Evolutionary conservation across 1,284 basidiomycete genomes (phyloP), one percentile per base, ranked within the genome.

Genomic region (Agaricales sp.): DNA sequence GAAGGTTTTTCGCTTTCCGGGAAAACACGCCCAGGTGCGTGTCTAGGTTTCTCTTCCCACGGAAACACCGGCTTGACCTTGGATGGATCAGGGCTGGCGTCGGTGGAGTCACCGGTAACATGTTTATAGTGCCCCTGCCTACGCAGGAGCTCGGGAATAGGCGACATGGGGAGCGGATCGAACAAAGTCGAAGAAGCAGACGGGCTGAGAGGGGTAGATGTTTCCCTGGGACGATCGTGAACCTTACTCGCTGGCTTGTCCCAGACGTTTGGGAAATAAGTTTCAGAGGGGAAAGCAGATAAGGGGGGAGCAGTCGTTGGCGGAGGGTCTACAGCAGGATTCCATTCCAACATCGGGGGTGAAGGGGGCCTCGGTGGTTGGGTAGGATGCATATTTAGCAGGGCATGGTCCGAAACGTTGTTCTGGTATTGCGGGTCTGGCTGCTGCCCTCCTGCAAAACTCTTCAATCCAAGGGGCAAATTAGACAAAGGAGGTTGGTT

Each of bases 41-140:
- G 71, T 44, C 86, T 78, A 2, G 75, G 76, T 51, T 74, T 76
- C 50, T 79, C 75, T 63, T 98, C 94, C 94, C 94, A 98, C 4
- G 94, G 93, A 63, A 98, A 97, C n/a, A 96, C 73, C 20, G 76
- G 69, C 55, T 83, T 82, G 22, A 94, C 77, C 57, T 87, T 87
- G 22, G 65, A 67, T 14, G 70, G 75, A 60, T 94, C 85, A 1
- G 93, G 91, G 50, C 70, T 74, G 6, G 76, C 63, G 50, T 59
- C 54, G 30, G 59, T 45, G 30, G 57, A 59, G 41, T 72, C 70
- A 22, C 77, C 75, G 14, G 74, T 77, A 41, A 85, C 75, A 60
- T 77, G 73, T 46, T 73, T 67, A 62, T 87, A 78, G 57, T 81
- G 73, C 1, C 82, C 80, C 63, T 84, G 76, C 24, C 67, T 71